Evolutionary conservation across 2,329 filamentous ascomycete genomes (phyloP), one percentile per base, ranked within the genome.

Genomic region (Pseudophaeomoniella oleicola): DNA sequence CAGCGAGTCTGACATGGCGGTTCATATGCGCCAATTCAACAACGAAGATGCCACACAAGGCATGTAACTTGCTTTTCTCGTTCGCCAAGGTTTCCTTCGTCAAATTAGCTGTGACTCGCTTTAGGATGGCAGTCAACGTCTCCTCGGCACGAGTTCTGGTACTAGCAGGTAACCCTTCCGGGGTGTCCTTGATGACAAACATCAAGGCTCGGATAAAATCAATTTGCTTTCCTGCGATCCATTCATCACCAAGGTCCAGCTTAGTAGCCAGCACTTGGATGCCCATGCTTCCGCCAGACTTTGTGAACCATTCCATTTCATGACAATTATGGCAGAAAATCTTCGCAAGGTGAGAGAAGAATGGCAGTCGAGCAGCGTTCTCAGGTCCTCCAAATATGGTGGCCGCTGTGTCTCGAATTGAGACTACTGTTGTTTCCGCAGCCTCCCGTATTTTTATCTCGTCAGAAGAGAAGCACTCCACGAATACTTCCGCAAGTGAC

Each of bases 151-250:
- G 77, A 19, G 78, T 69, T 22, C 90, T 72, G 2, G 90, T 94
- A 51, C 81, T 87, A 39, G 92, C 86, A 2, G 92, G 88, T 1
- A 98, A 69, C 54, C 98, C 90, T 38, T 83, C 74, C 0, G 92
- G 90, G 71, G 94, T 94, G 53, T 98, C 90, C 60, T 98, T 98
- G 63, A 98, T 85, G 44, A 98, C 87, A 58, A 93, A 94, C 60
- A 94, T 79, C 38, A 99, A 66, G n/a, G 87, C 84, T 36, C 84
- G 77, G 40, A 90, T 78, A 47, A 94, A 87, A 40, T 96, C 86
- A 37, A 81, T 73, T 52, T 94, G 86, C 47, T 85, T 81, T 10
- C 78, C 72, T 14, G 75, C 69, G 19, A 98, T 67, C 85, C 90
- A 99, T 1, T 65, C 55, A 49, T 92, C 82, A 30, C 85, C 85